phyloP scores from a whole-genome alignment of 176 grass and related monocot genomes.

The Cenchrus fungigraminus region DNA sequence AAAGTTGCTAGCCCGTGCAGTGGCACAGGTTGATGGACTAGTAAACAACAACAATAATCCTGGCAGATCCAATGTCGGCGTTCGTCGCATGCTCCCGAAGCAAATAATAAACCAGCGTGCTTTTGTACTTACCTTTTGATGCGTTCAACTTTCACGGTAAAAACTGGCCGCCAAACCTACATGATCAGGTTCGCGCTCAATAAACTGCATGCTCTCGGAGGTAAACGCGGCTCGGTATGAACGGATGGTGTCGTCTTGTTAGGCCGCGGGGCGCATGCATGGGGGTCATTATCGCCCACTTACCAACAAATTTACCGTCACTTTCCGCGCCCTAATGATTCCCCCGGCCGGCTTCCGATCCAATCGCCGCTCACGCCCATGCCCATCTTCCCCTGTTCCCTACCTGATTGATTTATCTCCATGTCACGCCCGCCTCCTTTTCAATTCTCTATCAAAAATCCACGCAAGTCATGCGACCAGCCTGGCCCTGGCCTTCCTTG shows the following conservation, averaged over 20 bases:
- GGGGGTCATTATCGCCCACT: constrained; percentile 54
- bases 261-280: constrained; percentile 37
- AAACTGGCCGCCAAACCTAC: neutral
- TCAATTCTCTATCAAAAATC: constrained; percentile 12
- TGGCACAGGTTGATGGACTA: too few relatives aligned
- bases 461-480: neutral
- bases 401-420: constrained; percentile 15
- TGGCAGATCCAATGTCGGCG: constrained; percentile 21
- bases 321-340: constrained; percentile 50
- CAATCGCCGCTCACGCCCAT: constrained; percentile 36
- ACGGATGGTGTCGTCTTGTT: constrained; percentile 28
- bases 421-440: neutral
- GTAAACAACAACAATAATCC: neutral
- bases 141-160: neutral
- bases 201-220: neutral
- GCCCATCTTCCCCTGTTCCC: constrained; percentile 34
- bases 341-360: constrained; percentile 34
- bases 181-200: neutral
- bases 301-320: constrained; percentile 61
- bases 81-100: neutral
- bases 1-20: too few relatives aligned
- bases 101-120: neutral
- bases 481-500: neutral
- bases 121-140: neutral
- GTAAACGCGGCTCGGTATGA: neutral